These are phyloP conservation scores for Mucor circinelloides DNA, from an alignment of 371 early-diverging fungal species.

Conservation along the genomic window DNA sequence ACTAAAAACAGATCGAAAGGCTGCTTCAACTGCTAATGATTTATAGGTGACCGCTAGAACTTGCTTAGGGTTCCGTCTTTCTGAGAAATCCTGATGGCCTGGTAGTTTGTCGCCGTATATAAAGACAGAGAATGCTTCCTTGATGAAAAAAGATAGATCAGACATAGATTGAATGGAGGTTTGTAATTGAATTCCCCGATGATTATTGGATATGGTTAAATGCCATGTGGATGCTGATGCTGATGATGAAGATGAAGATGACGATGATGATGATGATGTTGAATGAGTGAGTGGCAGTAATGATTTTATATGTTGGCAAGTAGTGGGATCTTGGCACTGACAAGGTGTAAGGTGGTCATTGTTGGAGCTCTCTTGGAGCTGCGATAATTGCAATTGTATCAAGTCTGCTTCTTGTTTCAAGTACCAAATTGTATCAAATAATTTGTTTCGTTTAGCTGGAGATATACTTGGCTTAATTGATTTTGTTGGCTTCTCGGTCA, in stretches of 20 bases:
- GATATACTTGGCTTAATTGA: not conserved
- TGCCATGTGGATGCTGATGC: not conserved
- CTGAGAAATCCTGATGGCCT: not conserved
- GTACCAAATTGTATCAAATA: slow-evolving; percentile 6
- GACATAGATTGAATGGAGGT: slow-evolving; percentile 18
- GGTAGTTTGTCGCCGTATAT: not conserved
- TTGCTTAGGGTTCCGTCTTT: not conserved
- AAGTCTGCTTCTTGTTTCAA: slow-evolving; percentile 3
- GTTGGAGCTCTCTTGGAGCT: not conserved
- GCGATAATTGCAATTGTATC: slow-evolving; percentile 11
- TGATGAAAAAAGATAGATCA: slow-evolving; percentile 12
- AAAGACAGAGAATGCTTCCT: slow-evolving; percentile 7
- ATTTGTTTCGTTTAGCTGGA: slow-evolving; percentile 7
- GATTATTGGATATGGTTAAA: slow-evolving; percentile 6
- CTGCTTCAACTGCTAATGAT: not conserved
- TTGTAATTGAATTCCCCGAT: slow-evolving; percentile 15
- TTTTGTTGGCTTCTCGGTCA: slow-evolving; percentile 11
- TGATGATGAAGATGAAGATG: not conserved
- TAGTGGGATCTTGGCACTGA: not conserved
- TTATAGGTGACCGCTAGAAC: slow-evolving; percentile 1
- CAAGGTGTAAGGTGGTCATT: not conserved
- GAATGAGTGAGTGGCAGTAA: not conserved
- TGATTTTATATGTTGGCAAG: not conserved
- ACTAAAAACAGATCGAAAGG: not conserved
- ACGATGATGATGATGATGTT: not conserved